These are phyloP conservation scores for Stereocaulon alpinum DNA, from an alignment of 495 filamentous ascomycete species.

Conservation along the genomic window DNA sequence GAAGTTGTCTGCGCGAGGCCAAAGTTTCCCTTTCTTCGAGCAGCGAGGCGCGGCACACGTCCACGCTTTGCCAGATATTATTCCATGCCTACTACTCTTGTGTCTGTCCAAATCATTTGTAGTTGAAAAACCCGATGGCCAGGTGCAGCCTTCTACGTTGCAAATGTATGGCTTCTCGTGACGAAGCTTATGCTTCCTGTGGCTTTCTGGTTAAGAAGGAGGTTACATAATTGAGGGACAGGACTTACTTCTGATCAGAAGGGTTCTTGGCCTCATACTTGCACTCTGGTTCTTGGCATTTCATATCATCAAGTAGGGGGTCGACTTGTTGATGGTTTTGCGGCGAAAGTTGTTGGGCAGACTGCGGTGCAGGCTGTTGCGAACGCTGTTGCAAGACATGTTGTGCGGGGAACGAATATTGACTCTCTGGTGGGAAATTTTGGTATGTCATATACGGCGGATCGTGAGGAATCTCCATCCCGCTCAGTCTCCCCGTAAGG, in stretches of 20 bases:
- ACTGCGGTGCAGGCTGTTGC: constrained; percentile 5
- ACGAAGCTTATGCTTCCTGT: constrained; percentile 71
- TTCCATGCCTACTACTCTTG: constrained; percentile 56
- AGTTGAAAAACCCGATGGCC: constrained; percentile 64
- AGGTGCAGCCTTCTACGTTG: constrained; percentile 45
- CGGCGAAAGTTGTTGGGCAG: constrained; percentile 8
- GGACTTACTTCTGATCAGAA: constrained; percentile 28
- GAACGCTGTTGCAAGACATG: neutral
- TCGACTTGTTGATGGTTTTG: neutral
- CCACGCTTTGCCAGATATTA: constrained; percentile 48
- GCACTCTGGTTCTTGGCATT: neutral
- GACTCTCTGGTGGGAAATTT: constrained; percentile 15
- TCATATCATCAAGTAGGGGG: neutral
- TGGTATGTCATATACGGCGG: constrained; percentile 9
- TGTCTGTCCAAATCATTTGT: constrained; percentile 71
- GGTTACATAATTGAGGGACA: too few species aligned
- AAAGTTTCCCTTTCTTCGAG: constrained; percentile 58
- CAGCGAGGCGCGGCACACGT: constrained; percentile 57
- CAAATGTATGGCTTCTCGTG: constrained; percentile 70
- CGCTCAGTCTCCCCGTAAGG: constrained; percentile 25
- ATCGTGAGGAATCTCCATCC: constrained; percentile 11
- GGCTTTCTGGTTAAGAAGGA: constrained; percentile 10
- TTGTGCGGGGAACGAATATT: constrained; percentile 7
- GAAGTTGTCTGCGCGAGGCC: constrained; percentile 90
- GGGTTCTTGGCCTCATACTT: constrained; percentile 18